Evolutionary conservation across 106 monocot species (phyloP).

Genomic region (Dendrobium chrysotoxum): DNA sequence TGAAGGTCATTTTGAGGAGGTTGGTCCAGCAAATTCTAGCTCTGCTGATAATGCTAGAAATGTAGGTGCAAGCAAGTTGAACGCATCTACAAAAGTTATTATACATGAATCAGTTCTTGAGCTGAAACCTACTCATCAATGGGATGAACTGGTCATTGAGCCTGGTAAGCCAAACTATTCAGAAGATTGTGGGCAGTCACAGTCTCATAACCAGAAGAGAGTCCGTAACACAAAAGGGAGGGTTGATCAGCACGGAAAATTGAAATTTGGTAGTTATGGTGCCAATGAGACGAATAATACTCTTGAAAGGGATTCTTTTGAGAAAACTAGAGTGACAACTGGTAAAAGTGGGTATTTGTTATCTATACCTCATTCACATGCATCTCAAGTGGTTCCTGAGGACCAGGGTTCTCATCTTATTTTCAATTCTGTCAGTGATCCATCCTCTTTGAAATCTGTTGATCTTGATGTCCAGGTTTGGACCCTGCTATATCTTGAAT

Average conservation of each 20-base stretch:
- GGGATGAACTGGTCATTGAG: conserved; percentile 12
- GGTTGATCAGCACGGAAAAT: conserved; percentile 24
- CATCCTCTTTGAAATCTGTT: conserved; percentile 27
- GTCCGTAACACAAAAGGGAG: conserved; percentile 9
- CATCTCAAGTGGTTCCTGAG: conserved; percentile 19
- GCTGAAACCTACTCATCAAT: conserved; percentile 9
- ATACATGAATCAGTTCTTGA: neutral
- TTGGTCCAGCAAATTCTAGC: neutral
- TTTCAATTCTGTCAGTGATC: conserved; percentile 8
- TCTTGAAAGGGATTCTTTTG: conserved; percentile 21
- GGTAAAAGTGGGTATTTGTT: neutral
- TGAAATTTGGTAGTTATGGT: conserved; percentile 16
- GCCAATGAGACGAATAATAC: conserved; percentile 28
- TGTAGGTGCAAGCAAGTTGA: neutral
- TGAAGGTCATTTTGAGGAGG: conserved; percentile 9
- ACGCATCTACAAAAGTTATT: conserved; percentile 7
- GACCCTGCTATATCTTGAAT: neutral
- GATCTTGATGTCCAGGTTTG: conserved; percentile 62
- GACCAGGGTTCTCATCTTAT: conserved; percentile 15
- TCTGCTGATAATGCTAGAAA: neutral
- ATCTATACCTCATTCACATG: conserved; percentile 6
- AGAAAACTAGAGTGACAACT: neutral
- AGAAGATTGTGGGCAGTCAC: conserved; percentile 17
- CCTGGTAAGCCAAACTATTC: conserved; percentile 4
- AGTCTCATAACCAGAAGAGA: conserved; percentile 18